A percentile compares a stretch with the other conserved stretches of the same genome.
Conservation (phyloP, 169 alveolate genomes). For the Eimeria falciformis region DNA sequence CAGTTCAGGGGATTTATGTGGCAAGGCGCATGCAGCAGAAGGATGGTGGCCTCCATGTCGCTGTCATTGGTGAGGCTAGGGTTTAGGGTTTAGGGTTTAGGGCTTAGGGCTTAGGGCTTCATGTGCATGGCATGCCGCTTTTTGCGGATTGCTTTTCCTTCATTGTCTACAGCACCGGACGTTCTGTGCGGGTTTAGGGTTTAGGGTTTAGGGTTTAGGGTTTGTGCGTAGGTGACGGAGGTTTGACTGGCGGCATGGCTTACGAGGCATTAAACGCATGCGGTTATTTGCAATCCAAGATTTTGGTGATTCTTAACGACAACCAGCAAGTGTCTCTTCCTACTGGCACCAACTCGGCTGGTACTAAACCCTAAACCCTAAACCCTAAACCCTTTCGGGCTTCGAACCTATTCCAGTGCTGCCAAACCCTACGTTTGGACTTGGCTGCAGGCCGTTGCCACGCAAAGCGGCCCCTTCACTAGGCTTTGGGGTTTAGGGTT, state of each 20-base stretch:
- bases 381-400: background rate
- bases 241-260: constrained; percentile 94
- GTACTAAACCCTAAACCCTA: constrained; percentile 36
- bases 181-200: constrained; percentile 74
- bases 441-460: too few species aligned
- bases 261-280: constrained; percentile 89
- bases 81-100: constrained; percentile 5
- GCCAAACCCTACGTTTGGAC: too few species aligned
- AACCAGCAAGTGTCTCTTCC: constrained; percentile 91
- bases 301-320: constrained; percentile 90
- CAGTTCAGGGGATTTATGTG: constrained; percentile 88
- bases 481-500: constrained; percentile 24
- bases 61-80: constrained; percentile 86
- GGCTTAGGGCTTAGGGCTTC: background rate
- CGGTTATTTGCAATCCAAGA: constrained; percentile 84
- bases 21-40: constrained; percentile 25
- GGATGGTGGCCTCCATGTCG: constrained; percentile 80
- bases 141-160: too few species aligned
- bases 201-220: background rate
- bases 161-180: too few species aligned
- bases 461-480: too few species aligned
- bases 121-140: background rate
- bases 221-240: constrained; percentile 85
- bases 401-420: background rate
- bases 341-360: constrained; percentile 79